Evolutionary conservation across 176 grass and related monocot species (phyloP), one percentile per base, ranked within the genome.

Genomic region (Avena insularis): DNA sequence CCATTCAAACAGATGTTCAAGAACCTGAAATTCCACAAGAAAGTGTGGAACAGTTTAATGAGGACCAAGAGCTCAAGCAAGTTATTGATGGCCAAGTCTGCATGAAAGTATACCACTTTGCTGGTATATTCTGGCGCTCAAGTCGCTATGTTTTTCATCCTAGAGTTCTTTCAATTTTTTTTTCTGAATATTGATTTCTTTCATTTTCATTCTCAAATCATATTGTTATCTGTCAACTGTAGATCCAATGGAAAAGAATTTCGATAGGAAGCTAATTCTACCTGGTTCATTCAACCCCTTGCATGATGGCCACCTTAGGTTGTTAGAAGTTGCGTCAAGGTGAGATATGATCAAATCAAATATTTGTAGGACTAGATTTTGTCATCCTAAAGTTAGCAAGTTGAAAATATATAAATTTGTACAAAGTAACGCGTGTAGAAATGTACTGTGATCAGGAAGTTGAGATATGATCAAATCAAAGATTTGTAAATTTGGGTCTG

Each of bases 201-300:
- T 29, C 29, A 29, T 29, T 29, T 29, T 29, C 29, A 29, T 76
- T 65, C 7, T 83, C 76, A 69, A 82, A 82, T 82, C 60, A 70
- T 78, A 53, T 71, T 83, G 12, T 80, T 92, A 47, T 57, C 66
- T 69, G 63, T 63, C 13, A 60, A 81, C 71, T 91, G 84, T 61
- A 94, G 90, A 87, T 87, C 56, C 35, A 31, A 15, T 50, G 65
- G 78, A 86, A 82, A 84, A 73, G 62, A 85, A 92, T 85, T 87
- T 86, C 15, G 81, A 81, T 25, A 93, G 90, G 85, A 98, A 91
- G 86, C 59, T 98, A 45, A 94, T 98, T 85, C 83, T 98, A 75
- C 84, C 96, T 77, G 96, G 96, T 90, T 98, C 96, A 84, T 96
- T 98, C 91, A 94, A 98, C 89, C 96, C 96, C n/a, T 74, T 98